Percentiles rank a stretch among this genome's conserved stretches.
Evolutionary conservation across 2,329 filamentous ascomycete species (phyloP).

Genomic region (Pestalotiopsis sp.): DNA sequence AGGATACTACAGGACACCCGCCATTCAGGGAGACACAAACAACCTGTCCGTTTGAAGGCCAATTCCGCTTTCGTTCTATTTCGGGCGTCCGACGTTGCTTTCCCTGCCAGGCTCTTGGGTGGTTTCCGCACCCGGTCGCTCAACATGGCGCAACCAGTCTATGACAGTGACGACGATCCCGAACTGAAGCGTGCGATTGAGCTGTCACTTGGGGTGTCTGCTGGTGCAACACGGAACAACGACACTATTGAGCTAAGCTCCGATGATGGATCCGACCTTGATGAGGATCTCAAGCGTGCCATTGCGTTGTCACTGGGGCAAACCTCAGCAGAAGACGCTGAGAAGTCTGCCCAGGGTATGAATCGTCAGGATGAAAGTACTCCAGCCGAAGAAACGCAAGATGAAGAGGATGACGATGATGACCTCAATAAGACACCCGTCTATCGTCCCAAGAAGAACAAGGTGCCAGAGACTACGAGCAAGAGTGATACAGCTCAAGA

Average conservation of each 20-base stretch:
- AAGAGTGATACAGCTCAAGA: neutral
- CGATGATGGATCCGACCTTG: conserved; percentile 27
- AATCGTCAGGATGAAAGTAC: conserved; percentile 22
- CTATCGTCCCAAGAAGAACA: conserved; percentile 2
- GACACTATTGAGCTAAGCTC: conserved; percentile 33
- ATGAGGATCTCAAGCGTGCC: conserved; percentile 2
- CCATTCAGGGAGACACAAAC: neutral
- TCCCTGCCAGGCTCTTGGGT: neutral
- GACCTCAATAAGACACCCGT: conserved; percentile 19
- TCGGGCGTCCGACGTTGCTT: neutral
- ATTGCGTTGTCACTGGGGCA: neutral
- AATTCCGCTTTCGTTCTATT: neutral
- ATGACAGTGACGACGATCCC: conserved; percentile 54
- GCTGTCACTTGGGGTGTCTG: conserved; percentile 47
- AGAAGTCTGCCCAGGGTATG: conserved; percentile 24
- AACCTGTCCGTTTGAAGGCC: neutral
- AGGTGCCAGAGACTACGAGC: conserved; percentile 1
- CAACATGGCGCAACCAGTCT: conserved; percentile 13
- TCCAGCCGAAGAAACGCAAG: conserved; percentile 23
- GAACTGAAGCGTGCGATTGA: conserved; percentile 64
- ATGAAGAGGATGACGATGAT: conserved; percentile 20
- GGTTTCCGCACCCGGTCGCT: neutral
- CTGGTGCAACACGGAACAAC: conserved; percentile 9
- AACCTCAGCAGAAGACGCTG: neutral
- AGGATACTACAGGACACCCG: no score